Evolutionary conservation across 305 asterid species (phyloP).

Genomic region (Fraxinus greggii): DNA sequence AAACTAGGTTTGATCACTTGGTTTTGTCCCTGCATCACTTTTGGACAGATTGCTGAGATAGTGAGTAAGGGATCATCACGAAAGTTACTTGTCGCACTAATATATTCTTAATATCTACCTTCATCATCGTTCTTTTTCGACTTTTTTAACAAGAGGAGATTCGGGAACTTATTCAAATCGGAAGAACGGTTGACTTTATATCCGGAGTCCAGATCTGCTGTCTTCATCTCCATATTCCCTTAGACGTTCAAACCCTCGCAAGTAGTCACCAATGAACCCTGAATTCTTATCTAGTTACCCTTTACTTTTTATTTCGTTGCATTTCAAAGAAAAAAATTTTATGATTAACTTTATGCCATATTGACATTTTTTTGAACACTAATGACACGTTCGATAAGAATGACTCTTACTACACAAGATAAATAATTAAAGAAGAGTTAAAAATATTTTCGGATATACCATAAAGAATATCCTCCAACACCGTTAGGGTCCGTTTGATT

Average conservation of each 20-base stretch:
- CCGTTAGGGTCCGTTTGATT: no score
- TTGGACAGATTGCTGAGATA: constrained; percentile 31
- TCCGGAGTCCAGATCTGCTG: not conserved
- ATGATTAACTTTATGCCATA: not conserved
- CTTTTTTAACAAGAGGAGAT: not conserved
- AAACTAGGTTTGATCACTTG: constrained; percentile 15
- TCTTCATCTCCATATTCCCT: not conserved
- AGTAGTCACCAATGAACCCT: not conserved
- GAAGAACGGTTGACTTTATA: not conserved
- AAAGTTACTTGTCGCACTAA: not conserved
- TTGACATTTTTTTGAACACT: not conserved
- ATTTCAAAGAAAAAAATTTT: not conserved
- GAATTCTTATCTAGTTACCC: not conserved
- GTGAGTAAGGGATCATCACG: constrained; percentile 25
- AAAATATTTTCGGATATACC: no score
- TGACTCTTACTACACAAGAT: not conserved
- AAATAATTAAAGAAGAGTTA: not conserved
- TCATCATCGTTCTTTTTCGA: not conserved
- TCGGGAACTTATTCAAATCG: not conserved
- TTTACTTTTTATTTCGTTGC: not conserved
- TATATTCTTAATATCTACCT: not conserved
- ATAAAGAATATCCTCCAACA: not conserved
- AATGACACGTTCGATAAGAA: not conserved
- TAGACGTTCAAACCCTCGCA: not conserved
- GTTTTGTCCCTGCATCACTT: constrained; percentile 31